Base-by-base conservation (phyloP, 345 rosid species). In the Microcos paniculata region DNA sequence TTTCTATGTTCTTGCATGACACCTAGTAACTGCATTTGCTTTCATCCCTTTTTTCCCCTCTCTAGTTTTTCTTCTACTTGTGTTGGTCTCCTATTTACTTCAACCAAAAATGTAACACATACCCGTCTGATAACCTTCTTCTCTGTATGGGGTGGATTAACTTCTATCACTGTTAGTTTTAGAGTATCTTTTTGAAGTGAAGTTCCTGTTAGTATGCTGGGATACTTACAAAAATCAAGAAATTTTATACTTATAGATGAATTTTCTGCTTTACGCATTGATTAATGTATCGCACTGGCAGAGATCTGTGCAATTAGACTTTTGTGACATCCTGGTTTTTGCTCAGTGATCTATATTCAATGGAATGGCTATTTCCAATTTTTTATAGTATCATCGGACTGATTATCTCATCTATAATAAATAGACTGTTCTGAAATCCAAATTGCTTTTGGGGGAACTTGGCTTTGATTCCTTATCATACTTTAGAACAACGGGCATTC, bases 171-270 rank as follows among this genome's bases (percentile, higher is more conserved):
- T 19, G 3, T 63, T 63, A 48, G 19, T 64, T 15, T 62, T 63
- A 76, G 49, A 68, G 49, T 58, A 13, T 74, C 62, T 70, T 56
- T 24, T 53, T 66, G 30, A 71, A 70, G 70, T 53, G 58, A 74
- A 67, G 70, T 62, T 72, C 62, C 24, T 65, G 21, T 64, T 71
- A 8, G 49, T 71, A 38, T 6, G 38, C 19, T 45, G 46, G 74
- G 62, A n/a, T 46, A 66, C 73, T 48, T 57, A 19, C 14, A 59
- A 19, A 35, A 52, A 24, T 1, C 7, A 67, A 67, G 38, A 16
- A 45, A 62, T 23, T 46, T 23, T 55, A 26, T 81, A 63, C 69
- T 35, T n/a, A 70, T 65, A 30, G 57, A 69, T 71, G 16, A 4
- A 3, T 26, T 43, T 53, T 74, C 26, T 48, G n/a, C 59, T 69